phyloP scores from a whole-genome alignment of 805 yeast species.

The Zygoascus bituminiphila region DNA sequence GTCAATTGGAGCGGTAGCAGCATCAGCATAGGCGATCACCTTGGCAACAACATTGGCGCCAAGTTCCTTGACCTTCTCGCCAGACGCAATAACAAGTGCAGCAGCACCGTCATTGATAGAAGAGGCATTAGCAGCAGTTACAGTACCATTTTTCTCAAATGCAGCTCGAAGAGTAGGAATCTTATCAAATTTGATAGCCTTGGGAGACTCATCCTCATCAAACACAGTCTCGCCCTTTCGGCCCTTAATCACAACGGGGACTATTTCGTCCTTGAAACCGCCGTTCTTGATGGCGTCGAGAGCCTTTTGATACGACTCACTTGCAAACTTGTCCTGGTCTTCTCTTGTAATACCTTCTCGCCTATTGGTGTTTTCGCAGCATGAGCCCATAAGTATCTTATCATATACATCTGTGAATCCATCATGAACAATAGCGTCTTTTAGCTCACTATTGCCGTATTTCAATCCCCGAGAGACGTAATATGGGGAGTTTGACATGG shows the following conservation, averaged over 20 bases:
- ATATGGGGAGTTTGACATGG: constrained; percentile 92
- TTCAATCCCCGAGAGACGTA: constrained; percentile 64
- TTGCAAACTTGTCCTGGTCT: constrained; percentile 78
- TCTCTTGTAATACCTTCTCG: constrained; percentile 71
- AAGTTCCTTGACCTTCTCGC: constrained; percentile 64
- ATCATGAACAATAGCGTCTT: constrained; percentile 64
- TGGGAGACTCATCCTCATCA: constrained; percentile 67
- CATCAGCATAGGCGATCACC: constrained; percentile 90
- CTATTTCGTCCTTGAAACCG: constrained; percentile 67
- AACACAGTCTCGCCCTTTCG: constrained; percentile 63
- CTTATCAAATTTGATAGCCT: constrained; percentile 61
- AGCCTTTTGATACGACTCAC: constrained; percentile 74
- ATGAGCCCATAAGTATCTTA: constrained; percentile 83
- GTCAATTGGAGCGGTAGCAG: constrained; percentile 85
- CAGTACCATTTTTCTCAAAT: constrained; percentile 88
- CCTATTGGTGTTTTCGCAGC: constrained; percentile 88
- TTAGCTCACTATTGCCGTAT: constrained; percentile 42
- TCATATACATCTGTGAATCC: constrained; percentile 88
- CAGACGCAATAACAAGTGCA: constrained; percentile 79
- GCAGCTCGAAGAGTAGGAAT: constrained; percentile 77
- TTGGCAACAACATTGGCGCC: constrained; percentile 65
- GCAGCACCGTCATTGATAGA: constrained; percentile 95
- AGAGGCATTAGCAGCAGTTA: constrained; percentile 92
- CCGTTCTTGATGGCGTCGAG: constrained; percentile 61
- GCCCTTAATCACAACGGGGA: constrained; percentile 68